phyloP scores from a whole-genome alignment of 768 basidiomycete species.

The Russula abietina region DNA sequence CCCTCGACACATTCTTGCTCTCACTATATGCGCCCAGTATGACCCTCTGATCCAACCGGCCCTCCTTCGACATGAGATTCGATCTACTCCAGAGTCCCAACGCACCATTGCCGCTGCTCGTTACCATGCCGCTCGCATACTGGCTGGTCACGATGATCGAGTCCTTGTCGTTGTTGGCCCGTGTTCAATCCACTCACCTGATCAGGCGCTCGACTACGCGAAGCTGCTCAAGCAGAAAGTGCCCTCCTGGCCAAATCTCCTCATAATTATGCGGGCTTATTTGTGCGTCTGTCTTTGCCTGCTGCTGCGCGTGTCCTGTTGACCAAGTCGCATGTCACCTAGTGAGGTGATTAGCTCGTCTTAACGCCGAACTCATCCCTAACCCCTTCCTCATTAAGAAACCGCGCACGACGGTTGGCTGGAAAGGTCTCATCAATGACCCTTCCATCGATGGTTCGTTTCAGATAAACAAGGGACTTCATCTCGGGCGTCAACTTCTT shows the following conservation, averaged over 20 bases:
- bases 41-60: slow-evolving; percentile 95
- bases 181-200: slow-evolving; percentile 88
- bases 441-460: slow-evolving; percentile 93
- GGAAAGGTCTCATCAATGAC: slow-evolving; percentile 95
- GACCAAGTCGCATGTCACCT: slow-evolving; percentile 33
- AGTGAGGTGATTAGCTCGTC: slow-evolving; percentile 36
- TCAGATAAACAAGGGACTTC: slow-evolving; percentile 95
- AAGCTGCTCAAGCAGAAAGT: slow-evolving; percentile 63
- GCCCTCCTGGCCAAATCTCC: slow-evolving; percentile 63
- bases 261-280: slow-evolving; percentile 95
- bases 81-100: slow-evolving; percentile 55
- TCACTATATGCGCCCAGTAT: slow-evolving; percentile 48
- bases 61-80: slow-evolving; percentile 81
- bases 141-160: slow-evolving; percentile 80
- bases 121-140: slow-evolving; percentile 68
- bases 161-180: slow-evolving; percentile 91
- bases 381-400: slow-evolving; percentile 45
- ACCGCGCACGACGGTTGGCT: slow-evolving; percentile 95
- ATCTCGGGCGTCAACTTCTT: slow-evolving; percentile 79
- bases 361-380: background rate
- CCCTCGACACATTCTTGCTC: background rate
- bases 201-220: slow-evolving; percentile 81
- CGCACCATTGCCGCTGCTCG: slow-evolving; percentile 77
- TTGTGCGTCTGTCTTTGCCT: slow-evolving; percentile 56
- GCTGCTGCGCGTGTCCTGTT: slow-evolving; percentile 9